phyloP scores from a whole-genome alignment of 495 filamentous ascomycete species.

The Oidiodendron maius region DNA sequence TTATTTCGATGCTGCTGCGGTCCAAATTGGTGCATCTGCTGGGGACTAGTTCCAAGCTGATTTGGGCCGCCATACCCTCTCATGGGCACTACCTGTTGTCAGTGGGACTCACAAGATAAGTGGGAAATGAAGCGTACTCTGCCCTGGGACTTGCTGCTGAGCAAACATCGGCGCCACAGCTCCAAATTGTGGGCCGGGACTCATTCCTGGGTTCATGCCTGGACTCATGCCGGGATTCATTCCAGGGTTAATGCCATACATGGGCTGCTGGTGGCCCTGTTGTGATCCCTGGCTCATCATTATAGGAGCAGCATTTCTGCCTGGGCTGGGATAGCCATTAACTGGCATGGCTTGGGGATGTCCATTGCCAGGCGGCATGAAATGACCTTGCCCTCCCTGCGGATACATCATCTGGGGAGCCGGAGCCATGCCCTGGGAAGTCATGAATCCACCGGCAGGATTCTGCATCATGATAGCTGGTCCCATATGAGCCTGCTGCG shows the following conservation, averaged over 20 bases:
- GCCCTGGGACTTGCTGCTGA: constrained; percentile 50
- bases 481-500: constrained; percentile 60
- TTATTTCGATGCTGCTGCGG: constrained; percentile 53
- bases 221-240: constrained; percentile 62
- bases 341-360: constrained; percentile 1
- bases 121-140: constrained; percentile 51
- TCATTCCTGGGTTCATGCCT: constrained; percentile 58
- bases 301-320: constrained; percentile 62
- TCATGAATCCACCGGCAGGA: constrained; percentile 39
- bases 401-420: constrained; percentile 66
- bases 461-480: constrained; percentile 78
- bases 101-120: constrained; percentile 7
- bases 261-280: constrained; percentile 68
- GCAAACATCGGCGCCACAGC: constrained; percentile 52
- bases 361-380: constrained; percentile 40
- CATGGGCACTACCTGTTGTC: constrained; percentile 47
- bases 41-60: constrained; percentile 56
- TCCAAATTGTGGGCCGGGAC: constrained; percentile 58
- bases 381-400: constrained; percentile 61
- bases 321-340: constrained; percentile 72
- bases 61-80: constrained; percentile 58
- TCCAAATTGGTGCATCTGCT: constrained; percentile 57
- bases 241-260: constrained; percentile 62
- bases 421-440: constrained; percentile 49
- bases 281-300: constrained; percentile 77